A percentile compares a stretch with the other conserved stretches of the same genome.
These are phyloP conservation scores for Penicillium sp. DNA, from an alignment of 2,329 filamentous ascomycete genomes.

Conservation along the genomic window DNA sequence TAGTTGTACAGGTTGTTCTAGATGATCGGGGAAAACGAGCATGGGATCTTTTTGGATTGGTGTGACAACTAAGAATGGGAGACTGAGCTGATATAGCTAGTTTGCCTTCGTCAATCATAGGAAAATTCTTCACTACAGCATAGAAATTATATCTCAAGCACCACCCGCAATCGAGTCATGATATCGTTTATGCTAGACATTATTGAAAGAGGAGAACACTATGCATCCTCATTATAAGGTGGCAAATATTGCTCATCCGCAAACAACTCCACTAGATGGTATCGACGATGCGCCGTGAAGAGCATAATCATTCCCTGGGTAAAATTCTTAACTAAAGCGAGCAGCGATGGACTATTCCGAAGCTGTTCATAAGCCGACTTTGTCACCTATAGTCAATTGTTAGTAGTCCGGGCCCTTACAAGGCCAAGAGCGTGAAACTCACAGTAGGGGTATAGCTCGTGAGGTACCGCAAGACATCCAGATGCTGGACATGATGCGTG, in stretches of 20 bases:
- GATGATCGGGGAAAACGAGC: too few relatives aligned
- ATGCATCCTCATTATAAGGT: constrained; percentile 2
- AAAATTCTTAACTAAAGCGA: constrained; percentile 3
- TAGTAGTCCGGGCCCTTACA: background rate
- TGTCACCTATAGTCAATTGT: background rate
- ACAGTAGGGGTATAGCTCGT: constrained; percentile 5
- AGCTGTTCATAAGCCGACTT: constrained; percentile 8
- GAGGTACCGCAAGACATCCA: constrained; percentile 15
- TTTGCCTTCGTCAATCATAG: too few relatives aligned
- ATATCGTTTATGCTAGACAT: too few relatives aligned
- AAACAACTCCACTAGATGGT: constrained; percentile 13
- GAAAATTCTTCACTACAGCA: too few relatives aligned
- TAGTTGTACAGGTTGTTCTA: too few relatives aligned
- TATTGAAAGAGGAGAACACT: background rate
- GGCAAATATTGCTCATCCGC: constrained; percentile 12
- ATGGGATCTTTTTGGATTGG: too few relatives aligned
- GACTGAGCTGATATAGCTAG: too few relatives aligned
- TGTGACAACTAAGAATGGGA: too few relatives aligned
- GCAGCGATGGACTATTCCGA: background rate
- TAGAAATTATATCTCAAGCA: too few relatives aligned
- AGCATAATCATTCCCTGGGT: constrained; percentile 12
- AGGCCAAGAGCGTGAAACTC: background rate
- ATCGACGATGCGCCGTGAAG: constrained; percentile 12
- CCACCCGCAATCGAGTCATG: too few relatives aligned
- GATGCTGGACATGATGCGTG: constrained; percentile 7